Percentiles rank a stretch among this genome's conserved stretches.
phyloP scores from a whole-genome alignment of 176 grass and related monocot genomes.

The Thalia dealbata region DNA sequence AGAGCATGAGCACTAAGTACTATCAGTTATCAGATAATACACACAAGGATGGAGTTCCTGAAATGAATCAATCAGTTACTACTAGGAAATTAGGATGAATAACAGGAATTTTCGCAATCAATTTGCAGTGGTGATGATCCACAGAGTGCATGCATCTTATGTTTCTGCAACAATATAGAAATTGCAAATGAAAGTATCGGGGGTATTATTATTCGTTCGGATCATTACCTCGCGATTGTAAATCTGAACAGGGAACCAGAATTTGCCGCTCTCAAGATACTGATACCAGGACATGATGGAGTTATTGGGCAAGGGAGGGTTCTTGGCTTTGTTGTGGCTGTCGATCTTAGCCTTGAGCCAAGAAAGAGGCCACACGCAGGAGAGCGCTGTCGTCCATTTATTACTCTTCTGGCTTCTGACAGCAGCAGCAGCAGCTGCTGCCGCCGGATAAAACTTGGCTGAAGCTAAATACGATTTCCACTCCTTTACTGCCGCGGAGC shows the following conservation, averaged over 20 bases:
- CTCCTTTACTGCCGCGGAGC: conserved; percentile 34
- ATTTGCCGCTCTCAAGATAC: conserved; percentile 62
- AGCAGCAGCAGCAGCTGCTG: conserved; percentile 16
- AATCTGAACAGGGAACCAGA: conserved; percentile 92
- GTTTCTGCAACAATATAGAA: not conserved
- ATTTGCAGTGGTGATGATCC: too few species aligned
- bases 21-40: too few species aligned
- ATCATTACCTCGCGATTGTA: conserved; percentile 92
- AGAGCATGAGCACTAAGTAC: not conserved
- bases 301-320: conserved; percentile 38
- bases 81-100: too few species aligned
- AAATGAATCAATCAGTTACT: too few species aligned
- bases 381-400: conserved; percentile 45
- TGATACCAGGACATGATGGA: conserved; percentile 81
- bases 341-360: conserved; percentile 46
- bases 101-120: too few species aligned
- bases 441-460: conserved; percentile 18
- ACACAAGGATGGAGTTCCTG: too few species aligned
- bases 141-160: not conserved
- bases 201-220: not conserved
- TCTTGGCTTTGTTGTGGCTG: conserved; percentile 10
- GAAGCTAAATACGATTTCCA: conserved; percentile 54
- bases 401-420: conserved; percentile 30
- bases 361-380: conserved; percentile 68
- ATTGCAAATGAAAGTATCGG: not conserved